A percentile compares a stretch with the other conserved stretches of the same genome.
Conservation (phyloP, 805 yeast genomes). For the Ogataea zsoltii region DNA sequence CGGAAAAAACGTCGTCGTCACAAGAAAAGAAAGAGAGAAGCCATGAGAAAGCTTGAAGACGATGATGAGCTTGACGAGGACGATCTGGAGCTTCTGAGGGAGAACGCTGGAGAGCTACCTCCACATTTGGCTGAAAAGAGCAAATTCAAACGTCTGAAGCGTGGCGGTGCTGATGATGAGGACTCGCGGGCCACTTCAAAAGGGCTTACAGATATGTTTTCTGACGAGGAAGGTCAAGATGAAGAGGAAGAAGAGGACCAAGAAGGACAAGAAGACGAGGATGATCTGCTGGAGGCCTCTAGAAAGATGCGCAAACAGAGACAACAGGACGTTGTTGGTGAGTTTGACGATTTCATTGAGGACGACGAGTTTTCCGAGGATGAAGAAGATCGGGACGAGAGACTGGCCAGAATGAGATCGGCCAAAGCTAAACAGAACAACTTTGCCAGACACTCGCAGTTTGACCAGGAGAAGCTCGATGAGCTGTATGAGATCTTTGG, state of each 20-base stretch:
- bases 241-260: constrained; percentile 33
- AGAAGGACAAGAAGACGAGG: constrained; percentile 37
- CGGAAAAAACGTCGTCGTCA: constrained; percentile 34
- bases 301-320: constrained; percentile 27
- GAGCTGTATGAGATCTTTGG: constrained; percentile 96
- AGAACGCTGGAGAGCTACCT: constrained; percentile 79
- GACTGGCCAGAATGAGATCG: constrained; percentile 37
- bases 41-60: constrained; percentile 36
- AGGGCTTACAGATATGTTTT: constrained; percentile 68
- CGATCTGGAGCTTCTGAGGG: constrained; percentile 88
- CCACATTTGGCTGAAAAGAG: constrained; percentile 37
- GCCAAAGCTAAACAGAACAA: constrained; percentile 33
- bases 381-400: constrained; percentile 61
- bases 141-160: constrained; percentile 79
- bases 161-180: constrained; percentile 54
- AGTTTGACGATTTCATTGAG: constrained; percentile 95
- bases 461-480: constrained; percentile 87
- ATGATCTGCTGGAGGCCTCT: constrained; percentile 32
- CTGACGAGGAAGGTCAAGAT: constrained; percentile 52
- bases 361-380: constrained; percentile 96
- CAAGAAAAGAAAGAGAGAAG: constrained; percentile 43
- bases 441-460: constrained; percentile 41
- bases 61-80: constrained; percentile 87
- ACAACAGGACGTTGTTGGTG: constrained; percentile 54
- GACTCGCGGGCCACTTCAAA: constrained; percentile 23